Conservation (phyloP, 2,329 filamentous ascomycete species). For the Phymatotrichopsis omnivora region DNA sequence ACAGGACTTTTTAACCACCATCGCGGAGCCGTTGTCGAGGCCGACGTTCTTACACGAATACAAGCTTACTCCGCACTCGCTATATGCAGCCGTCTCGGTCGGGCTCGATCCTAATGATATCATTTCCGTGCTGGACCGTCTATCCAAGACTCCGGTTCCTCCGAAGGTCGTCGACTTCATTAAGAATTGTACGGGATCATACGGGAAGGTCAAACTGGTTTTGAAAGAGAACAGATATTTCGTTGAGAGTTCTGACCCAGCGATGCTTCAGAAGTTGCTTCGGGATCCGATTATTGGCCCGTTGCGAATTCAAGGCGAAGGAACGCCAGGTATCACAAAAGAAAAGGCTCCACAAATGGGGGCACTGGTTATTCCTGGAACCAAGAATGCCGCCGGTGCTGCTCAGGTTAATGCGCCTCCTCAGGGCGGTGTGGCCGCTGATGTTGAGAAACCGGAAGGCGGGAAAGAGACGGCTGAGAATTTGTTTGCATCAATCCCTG, state of each 20-base stretch:
- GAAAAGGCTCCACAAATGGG: conserved; percentile 77
- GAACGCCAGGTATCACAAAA: conserved; percentile 60
- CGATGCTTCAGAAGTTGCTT: conserved; percentile 76
- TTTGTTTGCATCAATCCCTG: conserved; percentile 53
- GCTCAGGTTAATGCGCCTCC: conserved; percentile 50
- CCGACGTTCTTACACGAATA: conserved; percentile 92
- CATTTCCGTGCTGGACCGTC: conserved; percentile 73
- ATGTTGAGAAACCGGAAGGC: conserved; percentile 41
- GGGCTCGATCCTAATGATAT: conserved; percentile 86
- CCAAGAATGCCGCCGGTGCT: conserved; percentile 81
- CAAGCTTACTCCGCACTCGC: conserved; percentile 76
- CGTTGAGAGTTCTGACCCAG: conserved; percentile 80
- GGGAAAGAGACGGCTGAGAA: conserved; percentile 45
- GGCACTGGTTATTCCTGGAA: conserved; percentile 84
- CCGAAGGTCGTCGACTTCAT: conserved; percentile 71
- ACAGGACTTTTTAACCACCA: conserved; percentile 90
- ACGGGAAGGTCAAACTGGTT: conserved; percentile 91
- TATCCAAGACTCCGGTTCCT: conserved; percentile 81
- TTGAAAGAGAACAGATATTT: conserved; percentile 91
- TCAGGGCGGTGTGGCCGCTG: conserved; percentile 18
- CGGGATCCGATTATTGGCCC: conserved; percentile 73
- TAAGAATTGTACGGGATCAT: conserved; percentile 73
- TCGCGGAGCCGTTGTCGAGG: conserved; percentile 83
- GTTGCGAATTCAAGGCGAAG: conserved; percentile 60
- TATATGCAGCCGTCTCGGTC: conserved; percentile 92